Evolutionary conservation across 768 basidiomycete genomes (phyloP), one percentile per base, ranked within the genome.

Genomic region (Collybia mongolica): DNA sequence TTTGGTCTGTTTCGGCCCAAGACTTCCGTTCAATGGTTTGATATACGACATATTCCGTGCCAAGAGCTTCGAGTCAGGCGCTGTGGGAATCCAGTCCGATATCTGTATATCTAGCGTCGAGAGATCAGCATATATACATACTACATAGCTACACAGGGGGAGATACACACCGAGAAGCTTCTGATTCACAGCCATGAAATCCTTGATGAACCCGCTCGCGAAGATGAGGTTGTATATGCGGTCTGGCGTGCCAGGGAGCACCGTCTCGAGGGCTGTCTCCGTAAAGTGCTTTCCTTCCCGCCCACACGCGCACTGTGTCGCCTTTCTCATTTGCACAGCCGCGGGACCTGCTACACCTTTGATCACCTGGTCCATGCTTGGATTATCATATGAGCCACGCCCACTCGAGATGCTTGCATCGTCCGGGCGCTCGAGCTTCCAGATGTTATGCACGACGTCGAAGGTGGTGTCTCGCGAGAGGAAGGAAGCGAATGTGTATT

Each of bases 201-300:
- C 90, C 67, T 95, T 97, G 60, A 95, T 85, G 70, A 97, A 98
- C 35, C 84, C 94, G 67, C 93, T 95, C 40, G 93, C 85, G 63
- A 98, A 98, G 75, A 98, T 92, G 60, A 99, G 73, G 64, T 93
- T 94, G 72, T 97, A 90, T 40, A 98, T 91, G 72, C 90, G 87
- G 63, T 98, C 95, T 2, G 97, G 97, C 1, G 93, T 87, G 23
- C 93, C 92, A 24, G 94, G 93, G 39, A 98, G 72, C 2, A 88
- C 74, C 3, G 77, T 74, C 55, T 96, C 90, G 73, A 97, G 72
- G 7, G 89, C 86, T 12, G 73, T 72, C 67, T 95, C 92, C 6
- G 72, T 57, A 54, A 81, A 85, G 65, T 97, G 95, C 51, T 72
- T 71, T 0, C 83, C 83, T 6, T 80, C 79, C 62, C 74, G 82